Conservation (phyloP, 1,139 yeast species). For the Diutina ranongensis region DNA sequence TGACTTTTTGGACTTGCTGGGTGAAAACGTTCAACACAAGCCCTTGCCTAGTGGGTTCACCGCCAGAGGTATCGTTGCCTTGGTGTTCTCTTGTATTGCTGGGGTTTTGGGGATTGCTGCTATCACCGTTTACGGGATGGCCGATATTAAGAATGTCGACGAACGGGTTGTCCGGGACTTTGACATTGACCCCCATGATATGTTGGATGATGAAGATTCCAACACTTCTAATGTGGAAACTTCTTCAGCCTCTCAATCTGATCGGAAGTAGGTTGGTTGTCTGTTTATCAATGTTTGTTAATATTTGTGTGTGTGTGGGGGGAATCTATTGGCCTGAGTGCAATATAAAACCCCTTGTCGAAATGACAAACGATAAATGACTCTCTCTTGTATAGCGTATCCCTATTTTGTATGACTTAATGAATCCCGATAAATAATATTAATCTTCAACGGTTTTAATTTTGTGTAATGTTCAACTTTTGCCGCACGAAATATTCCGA, state of each 20-base stretch:
- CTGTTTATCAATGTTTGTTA: background rate
- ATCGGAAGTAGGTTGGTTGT: background rate
- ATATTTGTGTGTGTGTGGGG: background rate
- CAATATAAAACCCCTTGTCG: background rate
- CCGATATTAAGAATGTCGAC: constrained; percentile 50
- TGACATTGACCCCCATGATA: constrained; percentile 26
- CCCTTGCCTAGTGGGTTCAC: constrained; percentile 82
- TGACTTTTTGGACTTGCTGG: constrained; percentile 54
- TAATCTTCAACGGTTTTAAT: too few species aligned
- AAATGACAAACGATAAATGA: background rate
- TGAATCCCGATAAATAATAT: background rate
- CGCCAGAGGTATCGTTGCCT: constrained; percentile 78
- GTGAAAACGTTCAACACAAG: constrained; percentile 56
- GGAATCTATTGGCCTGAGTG: background rate
- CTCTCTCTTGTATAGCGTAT: background rate
- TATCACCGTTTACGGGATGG: constrained; percentile 73
- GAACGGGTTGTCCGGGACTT: constrained; percentile 41
- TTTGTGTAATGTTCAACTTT: too few species aligned
- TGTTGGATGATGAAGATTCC: constrained; percentile 10
- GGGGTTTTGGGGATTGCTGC: constrained; percentile 72
- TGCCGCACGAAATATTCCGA: too few species aligned
- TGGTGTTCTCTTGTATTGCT: constrained; percentile 66
- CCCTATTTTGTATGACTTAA: background rate
- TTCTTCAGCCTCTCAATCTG: background rate
- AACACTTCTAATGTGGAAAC: background rate